Evolutionary conservation across 2,329 filamentous ascomycete species (phyloP), one percentile per base, ranked within the genome.

Genomic region (Pseudocercospora fuligena): DNA sequence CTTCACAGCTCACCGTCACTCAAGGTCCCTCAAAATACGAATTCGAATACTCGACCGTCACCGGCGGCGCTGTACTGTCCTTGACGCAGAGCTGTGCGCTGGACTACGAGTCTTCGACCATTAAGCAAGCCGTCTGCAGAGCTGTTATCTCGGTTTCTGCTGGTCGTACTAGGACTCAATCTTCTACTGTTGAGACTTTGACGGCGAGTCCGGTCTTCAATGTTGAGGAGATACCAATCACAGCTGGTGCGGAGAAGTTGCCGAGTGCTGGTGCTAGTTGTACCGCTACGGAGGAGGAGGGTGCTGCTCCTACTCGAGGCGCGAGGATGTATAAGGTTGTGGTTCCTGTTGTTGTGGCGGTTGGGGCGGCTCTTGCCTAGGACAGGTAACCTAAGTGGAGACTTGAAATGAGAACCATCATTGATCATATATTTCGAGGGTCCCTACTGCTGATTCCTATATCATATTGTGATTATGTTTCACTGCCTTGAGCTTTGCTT

Each of bases 311-410:
- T 1, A 69, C 64, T 14, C 54, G 49, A 25, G 31, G 67, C 8
- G 60, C 49, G 12, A 46, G 67, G 47, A 60, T 69, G n/a, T 66
- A 65, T 56, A 69, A 70, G 64, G 58, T 69, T 21, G 9, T 69
- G n/a, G 68, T 70, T 8, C 66, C 68, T 9, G 60, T 69, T 46
- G 68, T 58, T 1, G 57, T 60, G 23, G 68, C 46, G 1, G 40
- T 66, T 6, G 64, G 61, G 16, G 64, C 56, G 19, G 54, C 49
- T 25, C 14, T 63, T 2, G 16, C 63, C 3, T 53, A 36, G 33
- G 8, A 9, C 3, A 27, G 27, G 6, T 27, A n/a, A n/a, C n/a
- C n/a, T n/a, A n/a, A n/a, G n/a, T n/a, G n/a, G n/a, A n/a, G n/a
- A n/a, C n/a, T n/a, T n/a, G n/a, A n/a, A n/a, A n/a, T n/a, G n/a